phyloP scores from a whole-genome alignment of 768 basidiomycete genomes.

The Boletus barrowsii region DNA sequence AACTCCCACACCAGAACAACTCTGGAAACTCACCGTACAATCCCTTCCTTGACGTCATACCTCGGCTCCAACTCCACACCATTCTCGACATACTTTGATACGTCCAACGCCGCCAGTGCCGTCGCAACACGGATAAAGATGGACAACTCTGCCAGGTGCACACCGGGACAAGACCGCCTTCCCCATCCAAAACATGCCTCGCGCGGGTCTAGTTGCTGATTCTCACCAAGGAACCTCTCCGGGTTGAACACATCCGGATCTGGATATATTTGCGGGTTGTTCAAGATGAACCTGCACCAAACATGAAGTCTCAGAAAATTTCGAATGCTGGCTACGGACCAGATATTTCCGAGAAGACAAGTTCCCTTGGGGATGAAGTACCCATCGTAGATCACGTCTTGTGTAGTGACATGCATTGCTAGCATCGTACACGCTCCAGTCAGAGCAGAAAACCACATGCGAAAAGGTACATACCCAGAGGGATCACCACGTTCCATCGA shows the following conservation, averaged over 20 bases:
- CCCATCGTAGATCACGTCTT: constrained; percentile 19
- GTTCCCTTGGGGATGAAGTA: constrained; percentile 21
- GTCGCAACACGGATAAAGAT: constrained; percentile 8
- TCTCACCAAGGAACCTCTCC: constrained; percentile 5
- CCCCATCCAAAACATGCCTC: constrained; percentile 15
- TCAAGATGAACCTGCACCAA: constrained; percentile 1
- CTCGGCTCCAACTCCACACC: not conserved
- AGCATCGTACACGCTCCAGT: not conserved
- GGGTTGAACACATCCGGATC: constrained; percentile 5
- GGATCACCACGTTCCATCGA: not conserved
- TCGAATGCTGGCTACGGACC: not conserved
- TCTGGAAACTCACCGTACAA: not conserved
- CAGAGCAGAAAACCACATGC: not conserved
- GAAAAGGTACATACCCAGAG: not conserved
- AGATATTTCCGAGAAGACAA: not conserved
- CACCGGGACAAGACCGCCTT: constrained; percentile 8
- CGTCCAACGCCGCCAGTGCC: constrained; percentile 6
- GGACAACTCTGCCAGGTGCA: not conserved
- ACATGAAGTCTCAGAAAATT: not conserved
- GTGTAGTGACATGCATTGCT: constrained; percentile 4
- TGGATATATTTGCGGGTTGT: constrained; percentile 1
- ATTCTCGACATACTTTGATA: constrained; percentile 2
- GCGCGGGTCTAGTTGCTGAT: constrained; percentile 4
- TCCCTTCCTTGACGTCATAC: not conserved
- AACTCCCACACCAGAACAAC: too few species aligned